phyloP scores from a whole-genome alignment of 345 rosid genomes.

The Brassica carinata region DNA sequence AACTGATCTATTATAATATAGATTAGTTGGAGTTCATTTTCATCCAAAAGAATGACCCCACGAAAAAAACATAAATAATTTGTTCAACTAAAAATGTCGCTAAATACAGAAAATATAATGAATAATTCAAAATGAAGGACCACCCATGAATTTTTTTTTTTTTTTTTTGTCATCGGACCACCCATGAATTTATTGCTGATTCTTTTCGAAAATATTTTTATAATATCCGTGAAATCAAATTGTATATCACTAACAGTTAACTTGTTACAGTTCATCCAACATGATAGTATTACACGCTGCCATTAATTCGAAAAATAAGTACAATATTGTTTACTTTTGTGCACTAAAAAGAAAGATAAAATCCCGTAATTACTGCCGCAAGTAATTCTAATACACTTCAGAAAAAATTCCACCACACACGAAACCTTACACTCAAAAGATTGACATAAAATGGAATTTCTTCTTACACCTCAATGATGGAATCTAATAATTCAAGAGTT shows the following conservation, averaged over 20 bases:
- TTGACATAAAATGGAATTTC: background rate
- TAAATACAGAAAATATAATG: background rate
- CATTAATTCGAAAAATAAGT: background rate
- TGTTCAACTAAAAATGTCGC: background rate
- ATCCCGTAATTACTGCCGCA: constrained; percentile 1
- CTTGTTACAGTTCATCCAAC: background rate
- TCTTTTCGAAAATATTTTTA: background rate
- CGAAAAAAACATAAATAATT: background rate
- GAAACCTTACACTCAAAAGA: background rate
- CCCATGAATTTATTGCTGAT: constrained; percentile 7
- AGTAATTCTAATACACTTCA: constrained; percentile 5
- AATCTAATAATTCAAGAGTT: background rate
- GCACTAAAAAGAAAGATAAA: background rate
- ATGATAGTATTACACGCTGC: background rate
- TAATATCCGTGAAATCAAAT: background rate
- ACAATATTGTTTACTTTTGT: background rate
- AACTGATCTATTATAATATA: too few species aligned
- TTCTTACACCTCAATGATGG: background rate
- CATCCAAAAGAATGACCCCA: background rate
- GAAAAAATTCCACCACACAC: constrained; percentile 12
- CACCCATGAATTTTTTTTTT: background rate
- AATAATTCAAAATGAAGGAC: background rate
- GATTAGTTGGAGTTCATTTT: constrained; percentile 14
- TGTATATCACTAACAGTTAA: background rate
- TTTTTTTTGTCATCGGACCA: background rate